Conservation (phyloP, 352 stramenopile genomes). For the Globisporangium ultimum region DNA sequence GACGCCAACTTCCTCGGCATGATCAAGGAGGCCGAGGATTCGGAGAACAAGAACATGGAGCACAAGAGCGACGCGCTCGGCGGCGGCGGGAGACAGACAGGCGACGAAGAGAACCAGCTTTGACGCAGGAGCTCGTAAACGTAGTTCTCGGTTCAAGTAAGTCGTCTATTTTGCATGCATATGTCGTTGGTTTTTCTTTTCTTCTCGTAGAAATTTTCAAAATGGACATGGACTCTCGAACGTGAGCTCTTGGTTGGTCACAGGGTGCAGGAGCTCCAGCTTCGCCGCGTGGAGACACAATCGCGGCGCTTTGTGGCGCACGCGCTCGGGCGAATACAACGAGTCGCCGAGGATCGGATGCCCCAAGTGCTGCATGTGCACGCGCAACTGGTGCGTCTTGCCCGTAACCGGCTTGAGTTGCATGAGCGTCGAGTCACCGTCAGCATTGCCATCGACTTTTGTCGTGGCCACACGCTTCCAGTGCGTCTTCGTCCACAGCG, state of each 20-base stretch:
- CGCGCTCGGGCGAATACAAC: constrained; percentile 67
- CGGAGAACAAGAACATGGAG: constrained; percentile 88
- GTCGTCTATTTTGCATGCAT: too few relatives aligned
- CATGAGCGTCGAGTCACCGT: constrained; percentile 33
- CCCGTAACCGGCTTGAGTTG: constrained; percentile 72
- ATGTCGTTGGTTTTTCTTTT: too few relatives aligned
- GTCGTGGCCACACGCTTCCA: constrained; percentile 12
- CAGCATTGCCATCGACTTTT: too few relatives aligned
- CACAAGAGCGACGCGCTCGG: constrained; percentile 55
- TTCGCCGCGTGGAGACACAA: constrained; percentile 49
- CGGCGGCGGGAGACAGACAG: constrained; percentile 15
- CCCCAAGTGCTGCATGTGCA: constrained; percentile 90
- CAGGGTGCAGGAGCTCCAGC: constrained; percentile 42
- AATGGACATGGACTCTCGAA: constrained; percentile 34
- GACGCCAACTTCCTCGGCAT: constrained; percentile 94
- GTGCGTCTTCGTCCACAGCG: constrained; percentile 18
- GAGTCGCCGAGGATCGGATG: constrained; percentile 93
- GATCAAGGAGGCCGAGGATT: constrained; percentile 95
- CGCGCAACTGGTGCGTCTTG: constrained; percentile 94
- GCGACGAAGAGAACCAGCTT: constrained; percentile 29
- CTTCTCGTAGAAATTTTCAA: too few relatives aligned
- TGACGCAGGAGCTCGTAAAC: not conserved
- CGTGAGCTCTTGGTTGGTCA: constrained; percentile 28
- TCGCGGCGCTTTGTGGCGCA: constrained; percentile 32
- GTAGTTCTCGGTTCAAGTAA: too few relatives aligned